Percentiles rank a stretch among this genome's conserved stretches.
Conservation (phyloP, 176 grass and related monocot genomes). For the Oryza meyeriana region DNA sequence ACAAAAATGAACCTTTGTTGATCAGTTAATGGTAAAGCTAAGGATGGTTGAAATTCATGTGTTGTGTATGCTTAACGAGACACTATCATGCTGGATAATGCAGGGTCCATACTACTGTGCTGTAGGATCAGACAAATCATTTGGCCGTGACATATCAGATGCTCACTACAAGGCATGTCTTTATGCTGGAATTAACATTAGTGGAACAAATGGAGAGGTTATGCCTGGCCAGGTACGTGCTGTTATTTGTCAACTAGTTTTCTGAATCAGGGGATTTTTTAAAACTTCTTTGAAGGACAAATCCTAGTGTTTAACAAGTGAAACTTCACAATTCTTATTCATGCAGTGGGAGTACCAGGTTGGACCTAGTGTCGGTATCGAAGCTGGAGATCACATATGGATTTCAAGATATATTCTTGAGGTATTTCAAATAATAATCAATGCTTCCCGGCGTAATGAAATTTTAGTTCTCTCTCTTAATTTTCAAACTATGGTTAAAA, state of each 20-base stretch:
- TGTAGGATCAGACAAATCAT: constrained; percentile 91
- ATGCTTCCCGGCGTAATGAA: not conserved
- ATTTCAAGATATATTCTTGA: constrained; percentile 97
- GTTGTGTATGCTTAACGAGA: not conserved
- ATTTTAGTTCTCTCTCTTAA: not conserved
- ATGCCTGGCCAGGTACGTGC: constrained; percentile 93
- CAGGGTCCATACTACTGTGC: constrained; percentile 98
- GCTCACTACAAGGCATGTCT: constrained; percentile 99
- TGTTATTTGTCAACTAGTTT: not conserved
- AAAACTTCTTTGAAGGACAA: not conserved
- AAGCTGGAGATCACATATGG: constrained; percentile 95
- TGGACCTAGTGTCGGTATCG: constrained; percentile 97
- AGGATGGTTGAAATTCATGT: not conserved
- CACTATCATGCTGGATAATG: constrained; percentile 11
- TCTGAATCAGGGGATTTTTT: not conserved
- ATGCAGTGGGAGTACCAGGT: constrained; percentile 99
- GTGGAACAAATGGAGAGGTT: constrained; percentile 97
- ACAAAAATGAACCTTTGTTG: constrained; percentile 11
- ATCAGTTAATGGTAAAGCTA: not conserved
- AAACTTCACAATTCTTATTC: constrained; percentile 24
- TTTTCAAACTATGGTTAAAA: not conserved
- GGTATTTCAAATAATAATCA: constrained; percentile 48
- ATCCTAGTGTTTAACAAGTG: constrained; percentile 21
- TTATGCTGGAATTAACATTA: constrained; percentile 96
- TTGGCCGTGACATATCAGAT: constrained; percentile 97